Evolutionary conservation across 345 rosid species (phyloP), one percentile per base, ranked within the genome.

Genomic region (Lumnitzera racemosa): DNA sequence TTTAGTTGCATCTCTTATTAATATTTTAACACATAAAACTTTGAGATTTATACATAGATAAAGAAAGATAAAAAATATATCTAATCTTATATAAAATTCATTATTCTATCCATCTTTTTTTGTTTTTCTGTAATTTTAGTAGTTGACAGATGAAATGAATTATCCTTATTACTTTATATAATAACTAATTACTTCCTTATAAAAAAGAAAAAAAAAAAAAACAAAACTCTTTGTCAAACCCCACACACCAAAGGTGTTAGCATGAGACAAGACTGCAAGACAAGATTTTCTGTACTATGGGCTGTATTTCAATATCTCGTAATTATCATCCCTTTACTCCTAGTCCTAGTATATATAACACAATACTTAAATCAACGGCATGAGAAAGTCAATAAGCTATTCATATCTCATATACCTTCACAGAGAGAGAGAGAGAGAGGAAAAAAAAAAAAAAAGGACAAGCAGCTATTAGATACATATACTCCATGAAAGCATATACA

Each of bases 231-330:
- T 46, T 49, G 63, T 54, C 46, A 74, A 67, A 63, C 31, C 71
- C 72, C 81, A 67, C 61, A 63, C 43, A 36, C 43, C 10, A 36
- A 36, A 36, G 43, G 43, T 4, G 43, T 36, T 36, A 9, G 43
- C 57, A 67, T 61, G 64, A 69, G 43, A 7, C 43, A 36, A 9
- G 43, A 71, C 75, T 64, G 70, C 65, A 76, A 66, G 94, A 81
- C 91, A 78, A 77, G 73, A 78, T 80, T 70, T 75, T 72, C 71
- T 70, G 77, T 73, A 73, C 77, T 73, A 56, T 61, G 55, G 57
- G 43, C 61, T 61, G 54, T 27, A 68, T 59, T 56, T 67, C 61
- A 61, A 55, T 55, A 56, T 63, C 63, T 53, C 46, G 20, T 62
- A 69, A 60, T 69, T 61, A 54, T 66, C 65, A 55, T n/a, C 36